Evolutionary conservation across 176 grass and related monocot species (phyloP).

Genomic region (Eremochloa ophiuroides): DNA sequence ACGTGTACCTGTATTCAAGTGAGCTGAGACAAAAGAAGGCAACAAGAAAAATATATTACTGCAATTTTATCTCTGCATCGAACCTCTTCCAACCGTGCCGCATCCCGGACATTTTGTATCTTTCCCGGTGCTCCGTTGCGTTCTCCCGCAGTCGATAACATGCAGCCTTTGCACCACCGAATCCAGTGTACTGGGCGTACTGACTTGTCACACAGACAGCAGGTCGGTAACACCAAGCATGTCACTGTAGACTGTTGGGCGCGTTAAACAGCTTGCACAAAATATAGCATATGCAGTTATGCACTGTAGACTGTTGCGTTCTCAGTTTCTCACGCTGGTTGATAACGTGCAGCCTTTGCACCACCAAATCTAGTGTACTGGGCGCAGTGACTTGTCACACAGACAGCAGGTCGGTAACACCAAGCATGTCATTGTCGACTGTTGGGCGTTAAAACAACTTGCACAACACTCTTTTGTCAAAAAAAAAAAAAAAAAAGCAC

Average conservation of each 20-base stretch:
- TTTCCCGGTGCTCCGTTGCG: background rate
- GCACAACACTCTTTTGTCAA: too few relatives aligned
- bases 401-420: background rate
- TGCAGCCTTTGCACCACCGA: background rate
- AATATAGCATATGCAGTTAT: too few relatives aligned
- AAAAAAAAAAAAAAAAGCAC: too few relatives aligned
- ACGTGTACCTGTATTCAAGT: too few relatives aligned
- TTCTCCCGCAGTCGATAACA: background rate
- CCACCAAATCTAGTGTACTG: constrained; percentile 3
- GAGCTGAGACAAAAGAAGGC: too few relatives aligned
- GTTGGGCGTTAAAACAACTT: background rate
- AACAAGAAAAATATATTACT: background rate
- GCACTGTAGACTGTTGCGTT: too few relatives aligned
- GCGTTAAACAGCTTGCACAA: background rate
- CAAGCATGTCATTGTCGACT: background rate
- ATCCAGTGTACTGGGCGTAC: background rate
- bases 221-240: background rate
- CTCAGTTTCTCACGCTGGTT: too few relatives aligned
- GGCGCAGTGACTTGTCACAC: background rate
- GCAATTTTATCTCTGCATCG: background rate
- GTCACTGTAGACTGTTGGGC: background rate
- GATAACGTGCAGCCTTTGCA: background rate
- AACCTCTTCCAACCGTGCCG: constrained; percentile 12
- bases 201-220: background rate
- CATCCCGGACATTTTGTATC: background rate